Conservation (phyloP, 331 rosid genomes). For the Malus hybrid region DNA sequence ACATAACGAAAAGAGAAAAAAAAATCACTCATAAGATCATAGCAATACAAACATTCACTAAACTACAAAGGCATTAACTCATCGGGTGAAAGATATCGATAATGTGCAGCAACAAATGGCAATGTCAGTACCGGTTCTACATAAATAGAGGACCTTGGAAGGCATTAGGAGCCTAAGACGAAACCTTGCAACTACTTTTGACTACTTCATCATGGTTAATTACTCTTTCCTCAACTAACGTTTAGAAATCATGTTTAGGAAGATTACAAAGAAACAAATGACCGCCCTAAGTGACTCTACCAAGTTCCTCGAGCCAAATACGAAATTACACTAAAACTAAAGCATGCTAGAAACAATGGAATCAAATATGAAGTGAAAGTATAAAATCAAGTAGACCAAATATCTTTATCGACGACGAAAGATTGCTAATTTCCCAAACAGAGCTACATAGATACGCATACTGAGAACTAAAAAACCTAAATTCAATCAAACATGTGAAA, state of each 20-base stretch:
- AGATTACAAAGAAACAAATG: neutral
- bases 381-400: neutral
- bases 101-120: neutral
- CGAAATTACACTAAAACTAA: neutral
- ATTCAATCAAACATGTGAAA: neutral
- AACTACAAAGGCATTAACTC: neutral
- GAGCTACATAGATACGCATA: neutral
- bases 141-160: neutral
- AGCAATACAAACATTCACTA: neutral
- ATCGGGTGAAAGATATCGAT: neutral
- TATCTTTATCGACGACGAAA: neutral
- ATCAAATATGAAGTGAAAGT: neutral
- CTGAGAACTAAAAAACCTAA: neutral
- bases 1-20: neutral
- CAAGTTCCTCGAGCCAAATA: neutral
- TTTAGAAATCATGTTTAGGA: neutral
- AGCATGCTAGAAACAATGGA: neutral
- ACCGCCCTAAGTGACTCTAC: neutral
- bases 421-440: neutral
- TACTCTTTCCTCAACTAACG: neutral
- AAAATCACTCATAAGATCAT: neutral
- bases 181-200: neutral
- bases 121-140: neutral
- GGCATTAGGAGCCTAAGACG: neutral
- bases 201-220: neutral